A percentile compares a stretch with the other conserved stretches of the same genome.
Conservation (phyloP, 495 filamentous ascomycete genomes). For the Podospora pseudopauciseta region DNA sequence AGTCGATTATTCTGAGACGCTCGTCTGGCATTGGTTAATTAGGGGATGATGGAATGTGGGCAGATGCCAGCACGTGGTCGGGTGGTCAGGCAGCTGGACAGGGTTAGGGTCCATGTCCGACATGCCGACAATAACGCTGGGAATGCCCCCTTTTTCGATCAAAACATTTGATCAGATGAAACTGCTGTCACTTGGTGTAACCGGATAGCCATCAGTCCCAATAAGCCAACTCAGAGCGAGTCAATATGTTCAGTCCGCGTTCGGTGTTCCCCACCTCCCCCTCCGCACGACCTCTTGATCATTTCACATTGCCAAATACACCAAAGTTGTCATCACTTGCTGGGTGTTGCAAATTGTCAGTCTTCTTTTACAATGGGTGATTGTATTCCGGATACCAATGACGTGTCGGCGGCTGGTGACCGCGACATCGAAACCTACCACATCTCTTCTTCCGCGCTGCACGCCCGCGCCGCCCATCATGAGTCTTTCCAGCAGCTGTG, state of each 20-base stretch:
- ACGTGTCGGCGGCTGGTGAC: not conserved
- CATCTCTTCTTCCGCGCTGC: conserved; percentile 23
- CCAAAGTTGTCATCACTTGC: not conserved
- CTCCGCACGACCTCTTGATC: not conserved
- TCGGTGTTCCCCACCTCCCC: not conserved
- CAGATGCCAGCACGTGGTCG: not conserved
- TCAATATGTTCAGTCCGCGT: not conserved
- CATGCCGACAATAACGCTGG: not conserved
- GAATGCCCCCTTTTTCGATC: not conserved
- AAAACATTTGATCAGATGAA: too few relatives aligned
- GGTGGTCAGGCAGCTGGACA: not conserved
- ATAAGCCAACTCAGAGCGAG: not conserved
- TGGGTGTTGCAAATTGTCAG: not conserved
- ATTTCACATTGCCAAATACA: not conserved
- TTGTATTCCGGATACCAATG: not conserved
- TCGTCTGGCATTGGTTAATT: not conserved
- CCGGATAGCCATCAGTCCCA: not conserved
- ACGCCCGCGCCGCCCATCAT: conserved; percentile 47
- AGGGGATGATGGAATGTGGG: not conserved
- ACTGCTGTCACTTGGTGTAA: not conserved
- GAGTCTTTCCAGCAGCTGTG: conserved; percentile 64
- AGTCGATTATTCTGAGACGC: not conserved
- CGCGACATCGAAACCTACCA: conserved; percentile 4
- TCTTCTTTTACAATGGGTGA: not conserved
- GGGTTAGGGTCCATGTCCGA: not conserved